phyloP scores from a whole-genome alignment of 2,329 filamentous ascomycete species.

The Botrytis fragariae region DNA sequence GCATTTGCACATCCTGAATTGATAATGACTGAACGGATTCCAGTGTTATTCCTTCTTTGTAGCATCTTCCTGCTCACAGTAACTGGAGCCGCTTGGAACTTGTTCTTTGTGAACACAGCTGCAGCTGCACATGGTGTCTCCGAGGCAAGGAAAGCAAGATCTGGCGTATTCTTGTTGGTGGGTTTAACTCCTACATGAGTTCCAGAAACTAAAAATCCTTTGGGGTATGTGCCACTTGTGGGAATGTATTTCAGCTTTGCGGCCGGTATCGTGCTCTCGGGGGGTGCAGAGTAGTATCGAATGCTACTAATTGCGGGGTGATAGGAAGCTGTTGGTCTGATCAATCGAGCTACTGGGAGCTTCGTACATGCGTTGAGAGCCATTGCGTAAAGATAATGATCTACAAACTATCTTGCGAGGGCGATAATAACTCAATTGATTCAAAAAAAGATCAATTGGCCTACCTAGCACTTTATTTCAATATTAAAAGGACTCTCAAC shows the following conservation, averaged over 20 bases:
- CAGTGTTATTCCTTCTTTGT: conserved; percentile 61
- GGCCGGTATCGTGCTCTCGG: conserved; percentile 61
- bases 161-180: conserved; percentile 85
- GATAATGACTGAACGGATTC: conserved; percentile 78
- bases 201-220: conserved; percentile 83
- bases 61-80: conserved; percentile 77
- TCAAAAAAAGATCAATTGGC: background rate
- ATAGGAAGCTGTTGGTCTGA: conserved; percentile 30
- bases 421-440: background rate
- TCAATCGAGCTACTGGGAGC: conserved; percentile 29
- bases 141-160: conserved; percentile 85
- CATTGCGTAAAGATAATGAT: conserved; percentile 28
- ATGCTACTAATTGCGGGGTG: conserved; percentile 20
- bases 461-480: conserved; percentile 7
- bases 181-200: conserved; percentile 93
- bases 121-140: conserved; percentile 82
- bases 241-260: conserved; percentile 91
- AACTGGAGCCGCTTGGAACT: conserved; percentile 95
- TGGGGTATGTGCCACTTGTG: conserved; percentile 78
- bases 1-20: conserved; percentile 98
- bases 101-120: conserved; percentile 96
- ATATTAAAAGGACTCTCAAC: background rate
- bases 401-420: background rate
- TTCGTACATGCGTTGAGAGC: conserved; percentile 31
- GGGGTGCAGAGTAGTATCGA: conserved; percentile 58